Conservation (phyloP, 768 basidiomycete genomes). For the Mycena floridula region DNA sequence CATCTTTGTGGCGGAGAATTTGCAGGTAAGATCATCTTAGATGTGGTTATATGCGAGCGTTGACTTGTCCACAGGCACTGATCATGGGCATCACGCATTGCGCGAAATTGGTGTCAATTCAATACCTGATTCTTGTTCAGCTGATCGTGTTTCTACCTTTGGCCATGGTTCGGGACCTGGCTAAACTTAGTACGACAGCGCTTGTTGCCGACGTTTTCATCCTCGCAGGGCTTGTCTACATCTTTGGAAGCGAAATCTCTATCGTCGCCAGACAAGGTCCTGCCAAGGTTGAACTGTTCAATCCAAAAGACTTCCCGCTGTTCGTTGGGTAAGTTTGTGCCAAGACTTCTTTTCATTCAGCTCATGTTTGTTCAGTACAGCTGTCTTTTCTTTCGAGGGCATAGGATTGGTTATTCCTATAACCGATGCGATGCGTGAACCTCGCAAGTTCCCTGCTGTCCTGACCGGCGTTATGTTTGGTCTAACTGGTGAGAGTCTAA, state of each 20-base stretch:
- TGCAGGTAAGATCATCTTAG: constrained; percentile 37
- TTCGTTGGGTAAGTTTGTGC: constrained; percentile 70
- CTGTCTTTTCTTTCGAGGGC: constrained; percentile 97
- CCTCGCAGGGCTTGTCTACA: constrained; percentile 79
- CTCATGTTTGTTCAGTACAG: constrained; percentile 54
- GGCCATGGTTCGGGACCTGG: constrained; percentile 87
- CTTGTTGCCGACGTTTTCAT: constrained; percentile 95
- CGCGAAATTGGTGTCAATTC: constrained; percentile 54
- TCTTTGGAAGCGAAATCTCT: constrained; percentile 78
- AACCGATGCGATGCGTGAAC: constrained; percentile 94
- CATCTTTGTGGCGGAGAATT: constrained; percentile 92
- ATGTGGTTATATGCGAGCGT: background rate
- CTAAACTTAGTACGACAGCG: constrained; percentile 88
- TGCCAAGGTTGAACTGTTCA: constrained; percentile 82
- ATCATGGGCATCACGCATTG: constrained; percentile 78
- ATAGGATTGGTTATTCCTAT: constrained; percentile 93
- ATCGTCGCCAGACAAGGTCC: constrained; percentile 65
- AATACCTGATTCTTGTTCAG: constrained; percentile 80
- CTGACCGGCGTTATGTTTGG: constrained; percentile 91
- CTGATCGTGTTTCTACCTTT: constrained; percentile 85
- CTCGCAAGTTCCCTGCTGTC: constrained; percentile 84
- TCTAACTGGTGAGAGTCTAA: constrained; percentile 49
- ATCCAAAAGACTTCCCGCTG: constrained; percentile 82
- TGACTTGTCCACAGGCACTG: constrained; percentile 54
- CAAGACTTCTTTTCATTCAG: background rate